Conservation (phyloP, 345 rosid genomes). For the Lumnitzera littorea region DNA sequence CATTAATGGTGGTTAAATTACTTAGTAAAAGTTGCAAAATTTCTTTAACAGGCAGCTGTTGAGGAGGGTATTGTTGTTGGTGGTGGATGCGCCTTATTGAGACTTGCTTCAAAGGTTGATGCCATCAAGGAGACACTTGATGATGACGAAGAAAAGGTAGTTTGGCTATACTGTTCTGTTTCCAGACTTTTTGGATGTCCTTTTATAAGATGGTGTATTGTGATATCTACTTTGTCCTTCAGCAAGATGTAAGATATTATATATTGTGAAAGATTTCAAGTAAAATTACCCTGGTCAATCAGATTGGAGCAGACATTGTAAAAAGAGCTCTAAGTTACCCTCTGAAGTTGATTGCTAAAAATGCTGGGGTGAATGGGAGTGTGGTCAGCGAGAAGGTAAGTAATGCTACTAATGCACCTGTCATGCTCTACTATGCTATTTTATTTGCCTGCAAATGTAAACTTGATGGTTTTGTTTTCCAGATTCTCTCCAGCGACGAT, state of each 20-base stretch:
- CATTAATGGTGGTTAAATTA: no score
- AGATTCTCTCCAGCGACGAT: constrained; percentile 78
- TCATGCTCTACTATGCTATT: neutral
- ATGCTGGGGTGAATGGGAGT: constrained; percentile 94
- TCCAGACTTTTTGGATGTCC: neutral
- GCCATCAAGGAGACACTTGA: constrained; percentile 63
- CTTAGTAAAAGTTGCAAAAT: no score
- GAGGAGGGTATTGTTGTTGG: constrained; percentile 95
- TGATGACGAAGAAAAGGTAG: constrained; percentile 89
- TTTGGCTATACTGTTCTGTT: neutral
- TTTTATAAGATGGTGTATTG: neutral
- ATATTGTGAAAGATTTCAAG: neutral
- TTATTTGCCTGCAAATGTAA: neutral
- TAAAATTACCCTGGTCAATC: constrained; percentile 5
- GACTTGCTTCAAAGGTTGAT: constrained; percentile 67
- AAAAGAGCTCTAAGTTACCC: constrained; percentile 91
- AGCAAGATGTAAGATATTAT: neutral
- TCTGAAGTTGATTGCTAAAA: constrained; percentile 84
- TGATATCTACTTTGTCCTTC: neutral
- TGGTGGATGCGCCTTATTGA: constrained; percentile 76
- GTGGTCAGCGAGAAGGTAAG: constrained; percentile 89
- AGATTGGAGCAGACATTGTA: constrained; percentile 96
- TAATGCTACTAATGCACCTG: neutral
- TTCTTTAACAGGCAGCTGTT: constrained; percentile 54
- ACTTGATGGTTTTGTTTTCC: constrained; percentile 2